phyloP scores from a whole-genome alignment of 306 rosid species.

The Acacia acuminata region DNA sequence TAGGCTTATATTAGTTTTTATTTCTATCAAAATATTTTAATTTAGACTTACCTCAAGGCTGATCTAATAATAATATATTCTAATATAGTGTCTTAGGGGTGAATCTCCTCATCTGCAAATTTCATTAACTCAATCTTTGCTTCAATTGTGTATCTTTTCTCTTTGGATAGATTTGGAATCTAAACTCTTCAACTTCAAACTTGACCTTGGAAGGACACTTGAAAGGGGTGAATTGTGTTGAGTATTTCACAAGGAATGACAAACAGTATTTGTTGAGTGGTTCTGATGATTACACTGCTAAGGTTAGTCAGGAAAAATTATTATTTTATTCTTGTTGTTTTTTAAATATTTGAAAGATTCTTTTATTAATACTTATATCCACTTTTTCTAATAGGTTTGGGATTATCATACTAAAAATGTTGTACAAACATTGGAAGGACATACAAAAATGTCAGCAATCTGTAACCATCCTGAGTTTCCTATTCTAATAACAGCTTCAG shows the following conservation, averaged over 20 bases:
- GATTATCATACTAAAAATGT: conserved; percentile 41
- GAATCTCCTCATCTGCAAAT: neutral
- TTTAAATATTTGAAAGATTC: neutral
- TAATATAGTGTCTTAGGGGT: neutral
- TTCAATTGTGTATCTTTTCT: neutral
- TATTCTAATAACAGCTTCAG: conserved; percentile 55
- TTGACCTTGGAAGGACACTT: conserved; percentile 59
- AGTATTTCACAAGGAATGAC: conserved; percentile 40
- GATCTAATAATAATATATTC: too few species aligned
- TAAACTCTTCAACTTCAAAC: conserved; percentile 49
- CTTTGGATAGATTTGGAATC: conserved; percentile 50
- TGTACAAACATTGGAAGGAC: conserved; percentile 60
- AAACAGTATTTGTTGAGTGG: conserved; percentile 59
- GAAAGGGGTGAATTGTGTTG: conserved; percentile 62
- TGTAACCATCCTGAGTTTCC: conserved; percentile 60
- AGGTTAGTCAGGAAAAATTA: conserved; percentile 40
- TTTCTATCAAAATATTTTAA: neutral
- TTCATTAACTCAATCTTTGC: neutral
- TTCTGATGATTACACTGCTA: conserved; percentile 62
- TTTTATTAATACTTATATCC: neutral
- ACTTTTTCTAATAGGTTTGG: conserved; percentile 47
- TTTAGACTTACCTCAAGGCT: too few species aligned
- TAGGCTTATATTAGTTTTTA: too few species aligned
- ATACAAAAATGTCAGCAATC: conserved; percentile 48
- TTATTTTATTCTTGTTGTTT: neutral